A percentile compares a stretch with the other conserved stretches of the same genome.
These are phyloP conservation scores for Ustilago xerochloae DNA, from an alignment of 1,284 basidiomycete genomes.

Conservation along the genomic window DNA sequence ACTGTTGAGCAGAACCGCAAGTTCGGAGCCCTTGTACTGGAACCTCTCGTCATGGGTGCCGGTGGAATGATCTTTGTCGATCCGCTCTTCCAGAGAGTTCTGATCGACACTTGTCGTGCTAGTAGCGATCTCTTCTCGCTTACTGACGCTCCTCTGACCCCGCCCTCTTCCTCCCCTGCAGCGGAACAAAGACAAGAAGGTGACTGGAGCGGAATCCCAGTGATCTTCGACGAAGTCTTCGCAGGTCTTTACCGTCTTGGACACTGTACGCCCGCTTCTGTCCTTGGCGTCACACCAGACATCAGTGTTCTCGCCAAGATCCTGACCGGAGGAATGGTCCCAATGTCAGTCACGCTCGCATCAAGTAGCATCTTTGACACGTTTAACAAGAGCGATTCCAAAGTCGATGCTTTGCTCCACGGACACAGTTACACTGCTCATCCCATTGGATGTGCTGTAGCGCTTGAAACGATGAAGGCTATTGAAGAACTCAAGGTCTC, in stretches of 20 bases:
- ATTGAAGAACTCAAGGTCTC: conserved; percentile 71
- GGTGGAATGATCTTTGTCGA: conserved; percentile 98
- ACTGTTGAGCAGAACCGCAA: conserved; percentile 64
- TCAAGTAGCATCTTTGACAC: conserved; percentile 81
- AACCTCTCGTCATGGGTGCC: conserved; percentile 93
- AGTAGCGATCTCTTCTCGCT: conserved; percentile 70
- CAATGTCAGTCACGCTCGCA: conserved; percentile 81
- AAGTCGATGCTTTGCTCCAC: conserved; percentile 87
- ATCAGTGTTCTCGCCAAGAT: conserved; percentile 93
- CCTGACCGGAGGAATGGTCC: conserved; percentile 90
- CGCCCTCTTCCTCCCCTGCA: not conserved
- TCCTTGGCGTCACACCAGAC: conserved; percentile 70
- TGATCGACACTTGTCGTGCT: conserved; percentile 83
- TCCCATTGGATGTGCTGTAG: conserved; percentile 82
- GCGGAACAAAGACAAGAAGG: conserved; percentile 39
- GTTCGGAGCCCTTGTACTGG: conserved; percentile 82
- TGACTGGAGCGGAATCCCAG: conserved; percentile 81
- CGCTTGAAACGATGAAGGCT: conserved; percentile 80
- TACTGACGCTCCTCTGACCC: conserved; percentile 52
- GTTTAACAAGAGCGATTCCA: conserved; percentile 78
- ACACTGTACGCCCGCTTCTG: conserved; percentile 49
- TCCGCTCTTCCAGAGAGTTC: conserved; percentile 89
- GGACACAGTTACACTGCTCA: conserved; percentile 83
- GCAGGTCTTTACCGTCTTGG: conserved; percentile 89
- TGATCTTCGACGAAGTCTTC: conserved; percentile 97